Evolutionary conservation across 2,329 filamentous ascomycete species (phyloP).

Genomic region (Aspergillus neotritici): DNA sequence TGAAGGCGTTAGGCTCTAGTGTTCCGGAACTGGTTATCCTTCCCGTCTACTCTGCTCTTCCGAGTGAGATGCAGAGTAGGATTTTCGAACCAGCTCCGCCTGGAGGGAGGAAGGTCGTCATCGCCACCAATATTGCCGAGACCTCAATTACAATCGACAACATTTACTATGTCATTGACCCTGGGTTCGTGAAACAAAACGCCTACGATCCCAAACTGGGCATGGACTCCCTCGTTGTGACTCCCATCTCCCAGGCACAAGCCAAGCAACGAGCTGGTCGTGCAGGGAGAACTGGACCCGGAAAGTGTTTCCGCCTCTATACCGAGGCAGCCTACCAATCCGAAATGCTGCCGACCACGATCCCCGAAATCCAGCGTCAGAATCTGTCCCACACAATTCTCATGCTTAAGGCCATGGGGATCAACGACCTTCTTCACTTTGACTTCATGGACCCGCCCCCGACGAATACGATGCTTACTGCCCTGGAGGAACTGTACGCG

Average conservation of each 20-base stretch:
- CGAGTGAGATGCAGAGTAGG: slow-evolving; percentile 84
- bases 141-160: slow-evolving; percentile 97
- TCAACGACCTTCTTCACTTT: slow-evolving; percentile 94
- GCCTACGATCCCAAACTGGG: slow-evolving; percentile 95
- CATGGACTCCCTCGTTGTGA: slow-evolving; percentile 95
- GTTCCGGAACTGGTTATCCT: slow-evolving; percentile 90
- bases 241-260: slow-evolving; percentile 93
- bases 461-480: slow-evolving; percentile 95
- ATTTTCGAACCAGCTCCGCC: slow-evolving; percentile 92
- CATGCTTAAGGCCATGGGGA: slow-evolving; percentile 98
- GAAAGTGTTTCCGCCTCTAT: slow-evolving; percentile 92
- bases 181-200: slow-evolving; percentile 96
- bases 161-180: slow-evolving; percentile 95
- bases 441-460: slow-evolving; percentile 99
- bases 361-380: slow-evolving; percentile 93
- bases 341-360: slow-evolving; percentile 93
- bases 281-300: slow-evolving; percentile 88
- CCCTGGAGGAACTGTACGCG: slow-evolving; percentile 89
- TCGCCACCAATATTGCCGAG: slow-evolving; percentile 97
- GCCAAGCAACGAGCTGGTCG: slow-evolving; percentile 90
- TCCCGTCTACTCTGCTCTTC: slow-evolving; percentile 92
- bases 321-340: slow-evolving; percentile 93
- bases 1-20: slow-evolving; percentile 86
- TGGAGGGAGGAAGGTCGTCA: slow-evolving; percentile 86
- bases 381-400: slow-evolving; percentile 90